phyloP scores from a whole-genome alignment of 345 rosid species.

The Barbarea vulgaris region DNA sequence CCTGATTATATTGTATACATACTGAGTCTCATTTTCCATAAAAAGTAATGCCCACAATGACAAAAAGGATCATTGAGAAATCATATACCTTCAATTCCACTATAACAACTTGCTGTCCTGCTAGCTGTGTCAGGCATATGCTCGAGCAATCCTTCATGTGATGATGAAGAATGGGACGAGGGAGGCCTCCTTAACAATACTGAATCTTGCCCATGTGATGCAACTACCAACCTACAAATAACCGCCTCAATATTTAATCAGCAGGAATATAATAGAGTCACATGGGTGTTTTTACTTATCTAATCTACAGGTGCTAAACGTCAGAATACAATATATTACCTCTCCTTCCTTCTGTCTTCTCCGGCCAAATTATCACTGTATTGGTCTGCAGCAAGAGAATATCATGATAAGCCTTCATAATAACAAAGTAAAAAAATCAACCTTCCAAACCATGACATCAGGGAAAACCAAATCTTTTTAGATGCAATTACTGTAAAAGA shows the following conservation, averaged over 20 bases:
- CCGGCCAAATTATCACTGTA: slow-evolving; percentile 43
- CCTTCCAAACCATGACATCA: background rate
- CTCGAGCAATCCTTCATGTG: slow-evolving; percentile 56
- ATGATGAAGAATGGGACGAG: slow-evolving; percentile 46
- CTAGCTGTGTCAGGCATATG: slow-evolving; percentile 41
- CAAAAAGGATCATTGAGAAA: background rate
- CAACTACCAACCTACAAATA: slow-evolving; percentile 30
- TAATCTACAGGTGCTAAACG: background rate
- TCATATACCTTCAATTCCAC: slow-evolving; percentile 49
- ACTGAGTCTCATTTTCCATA: background rate
- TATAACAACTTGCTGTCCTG: slow-evolving; percentile 41
- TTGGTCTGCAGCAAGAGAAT: slow-evolving; percentile 37
- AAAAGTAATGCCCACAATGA: background rate
- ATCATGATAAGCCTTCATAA: slow-evolving; percentile 1
- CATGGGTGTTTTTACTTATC: background rate
- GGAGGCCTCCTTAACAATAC: slow-evolving; percentile 47
- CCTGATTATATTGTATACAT: background rate
- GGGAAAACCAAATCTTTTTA: background rate
- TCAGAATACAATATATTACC: slow-evolving; percentile 42
- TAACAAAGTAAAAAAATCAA: background rate
- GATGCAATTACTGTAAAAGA: background rate
- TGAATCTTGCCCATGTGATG: slow-evolving; percentile 55
- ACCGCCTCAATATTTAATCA: background rate
- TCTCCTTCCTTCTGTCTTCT: slow-evolving; percentile 48
- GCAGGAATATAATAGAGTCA: background rate